phyloP scores from a whole-genome alignment of 1,139 yeast genomes.

The Candida sp. region DNA sequence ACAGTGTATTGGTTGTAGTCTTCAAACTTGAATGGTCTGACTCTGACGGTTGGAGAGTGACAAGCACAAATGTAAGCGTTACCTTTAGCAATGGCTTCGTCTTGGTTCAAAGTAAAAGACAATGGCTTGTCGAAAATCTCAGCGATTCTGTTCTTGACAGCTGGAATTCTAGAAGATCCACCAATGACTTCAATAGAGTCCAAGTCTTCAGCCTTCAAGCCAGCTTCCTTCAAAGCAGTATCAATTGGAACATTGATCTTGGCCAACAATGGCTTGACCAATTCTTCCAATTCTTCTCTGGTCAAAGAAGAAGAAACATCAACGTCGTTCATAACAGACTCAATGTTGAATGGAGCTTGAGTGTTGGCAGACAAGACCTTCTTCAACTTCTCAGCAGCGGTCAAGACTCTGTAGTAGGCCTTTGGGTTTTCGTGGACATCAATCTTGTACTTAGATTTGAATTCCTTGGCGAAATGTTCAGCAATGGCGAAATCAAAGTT shows the following conservation, averaged over 20 bases:
- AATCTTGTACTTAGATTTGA: conserved; percentile 90
- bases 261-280: conserved; percentile 79
- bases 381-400: conserved; percentile 93
- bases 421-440: conserved; percentile 91
- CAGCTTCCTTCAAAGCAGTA: conserved; percentile 82
- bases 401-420: conserved; percentile 91
- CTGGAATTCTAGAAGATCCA: conserved; percentile 98
- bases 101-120: conserved; percentile 97
- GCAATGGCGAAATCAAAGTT: conserved; percentile 94
- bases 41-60: conserved; percentile 99
- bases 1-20: conserved; percentile 93
- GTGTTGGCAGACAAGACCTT: conserved; percentile 97
- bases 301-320: conserved; percentile 91
- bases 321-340: conserved; percentile 96
- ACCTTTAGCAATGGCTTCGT: conserved; percentile 99
- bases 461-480: conserved; percentile 92
- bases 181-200: conserved; percentile 96
- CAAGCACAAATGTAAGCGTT: conserved; percentile 99
- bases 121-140: conserved; percentile 86
- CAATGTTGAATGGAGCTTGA: conserved; percentile 93
- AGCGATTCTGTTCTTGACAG: conserved; percentile 79
- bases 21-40: conserved; percentile 98
- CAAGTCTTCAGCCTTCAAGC: conserved; percentile 69
- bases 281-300: conserved; percentile 93
- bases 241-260: conserved; percentile 81